These are phyloP conservation scores for Syzygium aromaticum DNA, from an alignment of 345 rosid genomes.

Conservation along the genomic window DNA sequence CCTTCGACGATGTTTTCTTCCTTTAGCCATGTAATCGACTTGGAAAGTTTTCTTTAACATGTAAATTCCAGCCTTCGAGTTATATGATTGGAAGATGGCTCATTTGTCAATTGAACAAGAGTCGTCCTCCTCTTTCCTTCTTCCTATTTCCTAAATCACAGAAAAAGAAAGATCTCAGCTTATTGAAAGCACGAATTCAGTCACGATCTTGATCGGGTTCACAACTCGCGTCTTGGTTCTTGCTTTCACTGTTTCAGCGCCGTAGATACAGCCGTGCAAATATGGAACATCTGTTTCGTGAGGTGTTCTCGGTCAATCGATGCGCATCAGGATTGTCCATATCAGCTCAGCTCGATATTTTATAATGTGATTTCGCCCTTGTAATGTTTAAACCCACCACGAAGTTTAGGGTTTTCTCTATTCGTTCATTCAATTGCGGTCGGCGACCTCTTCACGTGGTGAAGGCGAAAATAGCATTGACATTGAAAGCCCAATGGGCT, in stretches of 20 bases:
- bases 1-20: not conserved
- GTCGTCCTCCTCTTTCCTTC: not conserved
- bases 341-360: not conserved
- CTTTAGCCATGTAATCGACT: not conserved
- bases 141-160: too few species aligned
- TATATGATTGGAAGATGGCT: not conserved
- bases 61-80: not conserved
- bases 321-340: rapidly evolving
- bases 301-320: not conserved
- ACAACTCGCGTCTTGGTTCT: too few species aligned
- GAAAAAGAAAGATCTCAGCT: too few species aligned
- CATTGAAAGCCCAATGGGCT: not conserved
- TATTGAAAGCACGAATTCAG: too few species aligned
- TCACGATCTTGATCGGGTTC: too few species aligned
- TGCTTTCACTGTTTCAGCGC: too few species aligned
- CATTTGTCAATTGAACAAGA: not conserved
- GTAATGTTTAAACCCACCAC: not conserved
- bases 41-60: not conserved
- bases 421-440: too few species aligned
- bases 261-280: too few species aligned
- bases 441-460: not conserved
- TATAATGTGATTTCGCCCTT: not conserved
- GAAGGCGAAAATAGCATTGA: not conserved
- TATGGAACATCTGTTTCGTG: too few species aligned
- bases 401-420: too few species aligned